Conservation (phyloP, 2,329 filamentous ascomycete genomes). For the Calycina herbarum region DNA sequence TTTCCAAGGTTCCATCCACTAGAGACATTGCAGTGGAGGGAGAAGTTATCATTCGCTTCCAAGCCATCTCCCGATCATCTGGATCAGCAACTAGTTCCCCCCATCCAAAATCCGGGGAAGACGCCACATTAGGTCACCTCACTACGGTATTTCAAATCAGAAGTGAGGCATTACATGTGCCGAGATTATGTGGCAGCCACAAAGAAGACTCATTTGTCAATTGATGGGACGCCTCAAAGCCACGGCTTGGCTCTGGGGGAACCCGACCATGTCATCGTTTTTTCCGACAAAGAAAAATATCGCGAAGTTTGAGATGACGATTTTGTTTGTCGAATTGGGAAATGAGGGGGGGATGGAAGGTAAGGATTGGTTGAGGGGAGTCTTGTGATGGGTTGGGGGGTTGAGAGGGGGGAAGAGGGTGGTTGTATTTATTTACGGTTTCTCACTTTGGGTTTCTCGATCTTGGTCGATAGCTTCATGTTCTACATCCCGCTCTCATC, state of each 20-base stretch:
- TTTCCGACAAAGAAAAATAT: not conserved
- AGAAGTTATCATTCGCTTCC: too few relatives aligned
- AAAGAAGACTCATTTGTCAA: not conserved
- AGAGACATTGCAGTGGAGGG: too few relatives aligned
- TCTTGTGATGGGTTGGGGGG: not conserved
- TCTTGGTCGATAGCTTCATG: too few relatives aligned
- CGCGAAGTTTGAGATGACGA: not conserved
- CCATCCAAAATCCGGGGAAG: not conserved
- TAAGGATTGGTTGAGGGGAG: not conserved
- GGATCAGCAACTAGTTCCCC: not conserved
- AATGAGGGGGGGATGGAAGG: not conserved
- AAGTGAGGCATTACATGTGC: not conserved
- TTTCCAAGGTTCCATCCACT: too few relatives aligned
- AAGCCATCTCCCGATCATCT: not conserved
- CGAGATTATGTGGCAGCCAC: not conserved
- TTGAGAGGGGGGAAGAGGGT: not conserved
- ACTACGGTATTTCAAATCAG: not conserved
- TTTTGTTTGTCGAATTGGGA: not conserved
- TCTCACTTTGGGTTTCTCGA: too few relatives aligned
- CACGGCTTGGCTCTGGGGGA: not conserved
- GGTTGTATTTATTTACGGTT: not conserved
- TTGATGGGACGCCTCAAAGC: not conserved
- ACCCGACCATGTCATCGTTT: not conserved
- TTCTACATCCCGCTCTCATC: too few relatives aligned
- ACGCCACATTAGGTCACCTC: not conserved